Percentiles rank a stretch among this genome's conserved stretches.
Evolutionary conservation across 2,329 filamentous ascomycete species (phyloP).

Genomic region (Fusarium compactum): DNA sequence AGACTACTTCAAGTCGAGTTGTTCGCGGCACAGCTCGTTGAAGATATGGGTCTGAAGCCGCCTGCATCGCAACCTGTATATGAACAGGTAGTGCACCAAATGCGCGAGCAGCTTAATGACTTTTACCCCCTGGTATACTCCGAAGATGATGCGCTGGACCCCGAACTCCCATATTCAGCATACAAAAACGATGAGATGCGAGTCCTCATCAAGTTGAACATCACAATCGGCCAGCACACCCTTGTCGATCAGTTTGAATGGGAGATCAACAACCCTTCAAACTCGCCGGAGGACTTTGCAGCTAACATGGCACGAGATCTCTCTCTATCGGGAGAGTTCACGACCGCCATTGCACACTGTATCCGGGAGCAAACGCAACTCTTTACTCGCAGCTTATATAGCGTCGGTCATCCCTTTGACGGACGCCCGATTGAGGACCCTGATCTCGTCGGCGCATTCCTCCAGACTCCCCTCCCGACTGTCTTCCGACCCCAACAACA

Average conservation of each 20-base stretch:
- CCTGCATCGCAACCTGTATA: constrained; percentile 74
- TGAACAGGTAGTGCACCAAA: constrained; percentile 73
- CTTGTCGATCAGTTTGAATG: constrained; percentile 98
- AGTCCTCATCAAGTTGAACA: constrained; percentile 93
- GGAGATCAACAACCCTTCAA: constrained; percentile 96
- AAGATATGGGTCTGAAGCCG: constrained; percentile 86
- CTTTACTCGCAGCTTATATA: constrained; percentile 93
- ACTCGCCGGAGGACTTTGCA: constrained; percentile 96
- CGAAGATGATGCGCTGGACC: constrained; percentile 90
- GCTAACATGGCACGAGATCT: constrained; percentile 89
- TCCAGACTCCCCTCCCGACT: constrained; percentile 83
- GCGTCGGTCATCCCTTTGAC: constrained; percentile 94
- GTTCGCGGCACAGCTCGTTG: constrained; percentile 89
- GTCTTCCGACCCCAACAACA: constrained; percentile 92
- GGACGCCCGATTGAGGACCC: constrained; percentile 92
- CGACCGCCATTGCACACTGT: constrained; percentile 96
- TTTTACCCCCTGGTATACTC: constrained; percentile 93
- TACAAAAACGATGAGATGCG: constrained; percentile 99
- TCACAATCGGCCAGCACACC: constrained; percentile 95
- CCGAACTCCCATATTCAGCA: constrained; percentile 88
- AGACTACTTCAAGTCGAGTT: constrained; percentile 81
- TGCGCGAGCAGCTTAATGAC: constrained; percentile 90
- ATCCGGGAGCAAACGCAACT: constrained; percentile 96
- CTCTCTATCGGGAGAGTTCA: constrained; percentile 93
- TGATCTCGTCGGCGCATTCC: constrained; percentile 86